These are phyloP conservation scores for Artemisia annua DNA, from an alignment of 129 eudicot genomes.

Conservation along the genomic window DNA sequence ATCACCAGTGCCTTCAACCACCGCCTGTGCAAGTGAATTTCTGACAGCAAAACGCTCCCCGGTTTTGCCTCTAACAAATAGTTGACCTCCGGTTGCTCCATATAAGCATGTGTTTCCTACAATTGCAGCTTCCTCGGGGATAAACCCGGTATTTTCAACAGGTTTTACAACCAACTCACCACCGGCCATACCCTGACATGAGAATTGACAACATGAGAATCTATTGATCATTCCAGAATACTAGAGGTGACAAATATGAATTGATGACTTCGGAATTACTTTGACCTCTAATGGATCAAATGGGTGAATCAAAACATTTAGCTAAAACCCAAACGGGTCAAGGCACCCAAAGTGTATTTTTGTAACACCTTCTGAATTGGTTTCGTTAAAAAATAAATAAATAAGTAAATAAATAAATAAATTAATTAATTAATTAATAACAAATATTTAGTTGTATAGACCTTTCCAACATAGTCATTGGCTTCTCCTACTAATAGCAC, in stretches of 20 bases:
- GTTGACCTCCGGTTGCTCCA: slow-evolving; percentile 99
- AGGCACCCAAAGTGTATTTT: slow-evolving; percentile 5
- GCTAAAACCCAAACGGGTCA: neutral
- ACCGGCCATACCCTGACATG: slow-evolving; percentile 96
- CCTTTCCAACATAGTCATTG: slow-evolving; percentile 99
- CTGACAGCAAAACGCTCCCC: slow-evolving; percentile 99
- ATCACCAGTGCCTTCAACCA: slow-evolving; percentile 98
- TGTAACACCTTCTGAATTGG: neutral
- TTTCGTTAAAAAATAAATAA: too few relatives aligned
- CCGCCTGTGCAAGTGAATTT: slow-evolving; percentile 95
- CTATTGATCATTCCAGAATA: neutral
- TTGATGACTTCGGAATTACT: neutral
- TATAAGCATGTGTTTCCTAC: slow-evolving; percentile 94
- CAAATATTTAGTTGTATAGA: slow-evolving; percentile 23
- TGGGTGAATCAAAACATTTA: slow-evolving; percentile 1
- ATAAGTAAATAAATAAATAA: neutral
- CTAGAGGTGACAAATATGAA: neutral
- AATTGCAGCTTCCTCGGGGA: slow-evolving; percentile 91
- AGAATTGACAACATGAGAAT: slow-evolving; percentile 23
- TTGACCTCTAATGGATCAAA: neutral
- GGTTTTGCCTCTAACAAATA: slow-evolving; percentile 92
- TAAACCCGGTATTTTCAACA: slow-evolving; percentile 69
- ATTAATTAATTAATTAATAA: too few relatives aligned
- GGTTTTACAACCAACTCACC: slow-evolving; percentile 90
- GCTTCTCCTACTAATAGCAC: slow-evolving; percentile 92